Base-by-base conservation (phyloP, 2,329 filamentous ascomycete genomes). In the Colletotrichum sp. region DNA sequence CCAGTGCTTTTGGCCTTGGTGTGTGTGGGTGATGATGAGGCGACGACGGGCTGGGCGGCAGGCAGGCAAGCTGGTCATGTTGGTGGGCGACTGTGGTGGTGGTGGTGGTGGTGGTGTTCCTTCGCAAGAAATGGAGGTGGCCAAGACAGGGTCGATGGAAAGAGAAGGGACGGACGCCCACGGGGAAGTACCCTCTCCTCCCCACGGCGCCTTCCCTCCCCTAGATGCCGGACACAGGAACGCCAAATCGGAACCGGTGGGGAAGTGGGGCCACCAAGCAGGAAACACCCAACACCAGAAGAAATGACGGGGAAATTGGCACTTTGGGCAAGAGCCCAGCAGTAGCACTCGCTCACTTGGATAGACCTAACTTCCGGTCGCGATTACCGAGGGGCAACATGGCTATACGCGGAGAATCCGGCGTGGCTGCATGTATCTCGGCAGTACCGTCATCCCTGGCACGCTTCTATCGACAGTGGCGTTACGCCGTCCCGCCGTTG, bases 201-300 rank as follows among this genome's bases (percentile, higher is more conserved):
- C 44, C 44, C 44, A 49, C 44, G 44, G 44, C 44, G 44, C 44
- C 44, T 49, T 6, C 44, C 44, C 44, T 21, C 44, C 44, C 44
- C n/a, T 52, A 52, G 44, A 52, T 52, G 44, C 44, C 44, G 44
- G 44, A 52, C 66, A 52, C 18, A 32, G 24, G 34, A 52, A 72
- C 59, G 24, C 34, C 32, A 55, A 76, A 63, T 69, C 70, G 73
- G 73, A 76, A 76, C 73, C 15, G 64, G 70, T 69, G 70, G 73
- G 64, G 73, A 73, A 76, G 70, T 52, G 72, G 73, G 63, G 69
- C 49, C 10, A 9, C 24, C n/a, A 21, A 70, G 24, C 68, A 70
- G 36, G 36, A 52, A 62, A 34, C 28, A 65, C 12, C 36, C 39
- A 62, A 34, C 28, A 65, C 12, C 36, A 59, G 49, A 67, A 72